Evolutionary conservation across 208 protist genomes (phyloP).

Genomic region (Zelonia costaricensis): DNA sequence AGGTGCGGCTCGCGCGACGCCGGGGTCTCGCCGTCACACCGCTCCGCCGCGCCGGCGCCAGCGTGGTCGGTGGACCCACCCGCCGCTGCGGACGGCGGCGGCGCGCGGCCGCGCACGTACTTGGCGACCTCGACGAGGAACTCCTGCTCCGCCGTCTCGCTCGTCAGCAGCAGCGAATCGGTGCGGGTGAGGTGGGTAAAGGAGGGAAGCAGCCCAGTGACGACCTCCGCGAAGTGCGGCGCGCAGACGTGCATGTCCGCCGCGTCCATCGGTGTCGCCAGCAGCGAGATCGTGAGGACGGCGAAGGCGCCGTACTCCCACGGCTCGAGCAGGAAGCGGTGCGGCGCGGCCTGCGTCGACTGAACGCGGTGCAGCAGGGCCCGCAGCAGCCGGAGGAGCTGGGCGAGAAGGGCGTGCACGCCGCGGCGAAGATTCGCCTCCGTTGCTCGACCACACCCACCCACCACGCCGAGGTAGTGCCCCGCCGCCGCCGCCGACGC

Average conservation of each 20-base stretch:
- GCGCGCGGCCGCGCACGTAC: constrained; percentile 17
- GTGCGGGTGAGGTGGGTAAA: constrained; percentile 51
- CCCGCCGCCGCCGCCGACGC: not conserved
- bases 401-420: constrained; percentile 44
- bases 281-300: constrained; percentile 58
- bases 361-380: constrained; percentile 32
- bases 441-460: constrained; percentile 46
- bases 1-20: constrained; percentile 27
- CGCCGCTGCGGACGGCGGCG: not conserved
- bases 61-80: not conserved
- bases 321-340: constrained; percentile 58
- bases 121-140: constrained; percentile 27
- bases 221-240: constrained; percentile 41
- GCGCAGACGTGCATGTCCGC: constrained; percentile 40
- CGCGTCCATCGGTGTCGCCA: constrained; percentile 55
- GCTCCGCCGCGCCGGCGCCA: not conserved
- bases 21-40: constrained; percentile 17
- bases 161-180: constrained; percentile 45
- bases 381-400: constrained; percentile 46
- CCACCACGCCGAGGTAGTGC: constrained; percentile 56
- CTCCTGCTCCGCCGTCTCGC: constrained; percentile 22
- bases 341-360: constrained; percentile 32
- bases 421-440: constrained; percentile 48
- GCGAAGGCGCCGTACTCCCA: constrained; percentile 64
- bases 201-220: constrained; percentile 47